Base-by-base conservation (phyloP, 805 yeast species). In the Zygosaccharomyces pseudorouxii region DNA sequence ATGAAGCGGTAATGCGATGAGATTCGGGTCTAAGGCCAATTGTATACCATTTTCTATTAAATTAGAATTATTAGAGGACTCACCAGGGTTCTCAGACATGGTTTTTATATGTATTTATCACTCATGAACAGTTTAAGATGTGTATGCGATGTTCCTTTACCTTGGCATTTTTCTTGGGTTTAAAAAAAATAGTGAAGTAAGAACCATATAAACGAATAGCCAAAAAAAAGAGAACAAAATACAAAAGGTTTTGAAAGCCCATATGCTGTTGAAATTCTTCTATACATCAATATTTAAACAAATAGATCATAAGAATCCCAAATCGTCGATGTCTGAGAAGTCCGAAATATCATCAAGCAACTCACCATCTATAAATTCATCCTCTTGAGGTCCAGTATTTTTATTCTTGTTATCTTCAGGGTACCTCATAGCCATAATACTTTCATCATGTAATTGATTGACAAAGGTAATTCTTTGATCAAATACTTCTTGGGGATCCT, bases 391-490 rank as follows among this genome's bases (percentile, higher is more conserved):
- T 18, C 48, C 45, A 25, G 55, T 53, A 41, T 51, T 53, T 27
- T 57, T 58, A 36, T 50, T 50, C 42, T 64, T 62, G 41, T 56
- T 60, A 50, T 62, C 63, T 27, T 68, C 71, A 7, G 97, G 96
- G 69, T 88, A 93, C 60, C 97, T 80, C 97, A 93, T 89, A 7
- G 96, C 89, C 71, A 88, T 86, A 50, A 92, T 95, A 67, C 88
- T 81, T 60, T 92, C 97, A 58, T 89, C 89, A 71, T 92, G 95
- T 56, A 92, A 76, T 41, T 84, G 78, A 71, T 89, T 85, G 63
- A 96, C 92, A 69, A 93, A 95, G 59, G 81, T 81, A 68, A 93
- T 92, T 75, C 99, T 85, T 67, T 89, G 95, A 71, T 92, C 90
- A 71, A 88, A 89, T 50, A 89, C 86, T 12, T 71, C 72, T 69